Base-by-base conservation (phyloP, 106 monocot species). In the Gastrodia elata region DNA sequence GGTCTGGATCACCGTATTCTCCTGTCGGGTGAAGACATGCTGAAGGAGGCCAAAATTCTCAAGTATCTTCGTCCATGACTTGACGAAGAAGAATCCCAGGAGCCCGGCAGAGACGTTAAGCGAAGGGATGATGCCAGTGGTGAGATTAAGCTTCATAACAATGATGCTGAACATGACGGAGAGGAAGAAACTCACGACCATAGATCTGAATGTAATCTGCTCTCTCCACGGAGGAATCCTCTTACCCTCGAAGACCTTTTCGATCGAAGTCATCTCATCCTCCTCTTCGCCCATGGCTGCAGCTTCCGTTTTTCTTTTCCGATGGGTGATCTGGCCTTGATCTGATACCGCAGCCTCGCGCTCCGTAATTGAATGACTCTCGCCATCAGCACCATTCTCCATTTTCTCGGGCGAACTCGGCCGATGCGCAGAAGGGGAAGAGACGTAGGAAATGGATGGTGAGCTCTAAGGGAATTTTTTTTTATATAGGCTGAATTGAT, bases 1-100 rank as follows among this genome's bases (percentile, higher is more conserved):
- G 39, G 87, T 91, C 84, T 91, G 91, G 78, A 91, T 85, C 57
- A 91, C 90, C 71, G 90, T 91, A 72, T 91, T 91, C 87, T 91
- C 90, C 87, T 91, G 90, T 39, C 90, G 77, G 34, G 87, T 91
- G 81, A 91, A 87, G 1, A 87, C 82, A 22, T 81, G 82, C 67
- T 58, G 71, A 59, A 84, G 76, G 28, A 76, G 36, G 25, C 91
- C 91, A 37, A 77, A 71, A 64, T 75, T 84, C 75, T 85, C 83
- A 39, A 91, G 85, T 0, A 74, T 38, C 82, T 73, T 82, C 33
- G 85, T 75, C 87, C 85, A 87, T 25, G 83, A 74, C 77, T 76
- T 84, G 70, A 87, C 78, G 82, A 90, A 84, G 84, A 92, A 92
- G 86, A 88, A 92, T 0, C 91, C 88, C 40, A 92, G 86, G 9